Conservation (phyloP, 2,329 filamentous ascomycete species). For the Xylaria sp. region DNA sequence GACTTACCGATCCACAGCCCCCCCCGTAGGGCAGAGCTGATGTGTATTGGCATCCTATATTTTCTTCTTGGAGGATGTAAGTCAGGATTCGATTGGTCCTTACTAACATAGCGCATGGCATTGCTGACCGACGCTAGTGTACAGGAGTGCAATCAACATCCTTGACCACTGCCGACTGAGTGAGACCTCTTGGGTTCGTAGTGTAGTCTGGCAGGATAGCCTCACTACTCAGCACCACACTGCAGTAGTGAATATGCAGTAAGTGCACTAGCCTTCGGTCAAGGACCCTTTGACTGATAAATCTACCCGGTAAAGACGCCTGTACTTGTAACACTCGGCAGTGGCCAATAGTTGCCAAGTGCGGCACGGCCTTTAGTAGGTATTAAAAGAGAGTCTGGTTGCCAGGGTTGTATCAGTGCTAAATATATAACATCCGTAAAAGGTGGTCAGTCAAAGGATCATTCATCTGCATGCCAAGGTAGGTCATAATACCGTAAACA, state of each 20-base stretch:
- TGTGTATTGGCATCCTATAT: neutral
- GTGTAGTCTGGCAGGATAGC: too few relatives aligned
- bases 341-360: neutral
- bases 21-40: neutral
- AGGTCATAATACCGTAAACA: neutral
- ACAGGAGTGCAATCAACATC: neutral
- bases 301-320: neutral
- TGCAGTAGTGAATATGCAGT: neutral
- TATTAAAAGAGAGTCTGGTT: neutral
- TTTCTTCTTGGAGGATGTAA: neutral
- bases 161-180: neutral
- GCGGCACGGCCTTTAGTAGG: neutral
- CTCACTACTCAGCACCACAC: neutral
- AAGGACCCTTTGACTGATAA: neutral
- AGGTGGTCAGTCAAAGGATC: neutral
- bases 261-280: neutral
- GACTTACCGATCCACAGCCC: neutral
- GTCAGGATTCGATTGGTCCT: neutral
- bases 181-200: too few relatives aligned
- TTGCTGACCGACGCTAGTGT: neutral
- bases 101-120: neutral
- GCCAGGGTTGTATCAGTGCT: neutral
- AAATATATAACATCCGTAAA: conserved; percentile 1
- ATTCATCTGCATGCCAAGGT: neutral
- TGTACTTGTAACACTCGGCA: neutral